These are phyloP conservation scores for Misopates orontium DNA, from an alignment of 257 asterid genomes.

Conservation along the genomic window DNA sequence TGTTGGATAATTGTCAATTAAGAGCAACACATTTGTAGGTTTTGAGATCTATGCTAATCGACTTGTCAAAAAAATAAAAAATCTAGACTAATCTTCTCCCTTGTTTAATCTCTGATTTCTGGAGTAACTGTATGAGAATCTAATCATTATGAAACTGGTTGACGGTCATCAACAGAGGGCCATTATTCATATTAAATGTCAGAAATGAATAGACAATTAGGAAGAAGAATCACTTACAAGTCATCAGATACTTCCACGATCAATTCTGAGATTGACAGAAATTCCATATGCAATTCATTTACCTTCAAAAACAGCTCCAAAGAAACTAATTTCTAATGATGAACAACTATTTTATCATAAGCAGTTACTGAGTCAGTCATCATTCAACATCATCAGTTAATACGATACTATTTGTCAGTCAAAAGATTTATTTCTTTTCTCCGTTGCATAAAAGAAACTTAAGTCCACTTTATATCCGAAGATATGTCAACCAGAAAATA, in stretches of 20 bases:
- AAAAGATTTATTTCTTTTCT: background rate
- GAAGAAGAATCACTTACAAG: slow-evolving; percentile 60
- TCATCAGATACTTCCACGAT: slow-evolving; percentile 94
- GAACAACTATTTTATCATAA: background rate
- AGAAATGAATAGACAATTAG: slow-evolving; percentile 6
- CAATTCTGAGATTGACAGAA: slow-evolving; percentile 80
- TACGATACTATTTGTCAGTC: no score
- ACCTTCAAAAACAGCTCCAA: slow-evolving; percentile 74
- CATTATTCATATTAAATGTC: slow-evolving; percentile 1
- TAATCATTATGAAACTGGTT: slow-evolving; percentile 4
- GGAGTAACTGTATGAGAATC: background rate
- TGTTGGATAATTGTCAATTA: no score
- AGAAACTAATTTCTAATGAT: slow-evolving; percentile 20
- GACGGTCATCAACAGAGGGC: no score
- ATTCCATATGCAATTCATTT: slow-evolving; percentile 89
- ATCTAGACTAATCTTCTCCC: no score
- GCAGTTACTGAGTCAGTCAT: background rate
- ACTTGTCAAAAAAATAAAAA: no score
- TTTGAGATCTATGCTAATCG: no score
- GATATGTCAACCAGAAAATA: background rate
- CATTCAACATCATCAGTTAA: no score
- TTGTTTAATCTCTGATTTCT: slow-evolving; percentile 1
- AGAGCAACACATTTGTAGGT: no score
- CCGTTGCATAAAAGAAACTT: background rate
- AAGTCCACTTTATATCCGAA: slow-evolving; percentile 2